A percentile compares a stretch with the other conserved stretches of the same genome.
phyloP scores from a whole-genome alignment of 176 grass and related monocot genomes.

The Zoysia pacifica region DNA sequence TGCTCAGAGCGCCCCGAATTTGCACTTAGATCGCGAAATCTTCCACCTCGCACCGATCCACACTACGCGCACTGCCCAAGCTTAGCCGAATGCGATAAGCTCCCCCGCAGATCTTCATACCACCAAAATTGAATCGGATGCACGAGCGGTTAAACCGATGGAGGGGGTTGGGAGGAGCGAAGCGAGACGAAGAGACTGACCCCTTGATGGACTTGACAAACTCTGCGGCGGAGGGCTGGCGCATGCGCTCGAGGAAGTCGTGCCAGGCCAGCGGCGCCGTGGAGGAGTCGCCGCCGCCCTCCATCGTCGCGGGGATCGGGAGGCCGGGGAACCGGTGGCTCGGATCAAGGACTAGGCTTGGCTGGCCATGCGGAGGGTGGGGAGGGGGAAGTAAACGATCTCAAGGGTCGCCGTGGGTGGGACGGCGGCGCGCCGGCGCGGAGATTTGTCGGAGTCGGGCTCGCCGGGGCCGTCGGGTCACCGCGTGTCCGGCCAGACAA shows the following conservation, averaged over 20 bases:
- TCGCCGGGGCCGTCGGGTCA: slow-evolving; percentile 8
- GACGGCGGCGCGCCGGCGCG: slow-evolving; percentile 28
- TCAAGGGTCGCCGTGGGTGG: slow-evolving; percentile 43
- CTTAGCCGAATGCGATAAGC: neutral
- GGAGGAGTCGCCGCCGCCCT: slow-evolving; percentile 68
- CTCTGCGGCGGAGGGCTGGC: slow-evolving; percentile 88
- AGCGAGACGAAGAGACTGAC: slow-evolving; percentile 18
- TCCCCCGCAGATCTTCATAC: slow-evolving; percentile 26
- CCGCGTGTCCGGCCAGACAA: slow-evolving; percentile 2
- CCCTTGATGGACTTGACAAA: slow-evolving; percentile 99
- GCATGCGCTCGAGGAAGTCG: slow-evolving; percentile 97
- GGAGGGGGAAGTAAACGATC: neutral
- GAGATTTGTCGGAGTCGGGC: slow-evolving; percentile 34
- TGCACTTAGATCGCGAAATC: neutral
- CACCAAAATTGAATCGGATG: slow-evolving; percentile 5
- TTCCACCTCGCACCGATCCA: slow-evolving; percentile 7
- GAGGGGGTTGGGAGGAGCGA: neutral
- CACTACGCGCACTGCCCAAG: neutral
- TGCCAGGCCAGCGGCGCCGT: slow-evolving; percentile 90
- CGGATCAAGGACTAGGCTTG: slow-evolving; percentile 25
- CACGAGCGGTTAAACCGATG: neutral
- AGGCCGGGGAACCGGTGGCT: neutral
- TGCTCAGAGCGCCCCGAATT: slow-evolving; percentile 9
- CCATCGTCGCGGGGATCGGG: slow-evolving; percentile 62
- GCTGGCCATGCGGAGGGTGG: neutral